Evolutionary conservation across 1,284 basidiomycete species (phyloP).

Genomic region (Somion occarium): DNA sequence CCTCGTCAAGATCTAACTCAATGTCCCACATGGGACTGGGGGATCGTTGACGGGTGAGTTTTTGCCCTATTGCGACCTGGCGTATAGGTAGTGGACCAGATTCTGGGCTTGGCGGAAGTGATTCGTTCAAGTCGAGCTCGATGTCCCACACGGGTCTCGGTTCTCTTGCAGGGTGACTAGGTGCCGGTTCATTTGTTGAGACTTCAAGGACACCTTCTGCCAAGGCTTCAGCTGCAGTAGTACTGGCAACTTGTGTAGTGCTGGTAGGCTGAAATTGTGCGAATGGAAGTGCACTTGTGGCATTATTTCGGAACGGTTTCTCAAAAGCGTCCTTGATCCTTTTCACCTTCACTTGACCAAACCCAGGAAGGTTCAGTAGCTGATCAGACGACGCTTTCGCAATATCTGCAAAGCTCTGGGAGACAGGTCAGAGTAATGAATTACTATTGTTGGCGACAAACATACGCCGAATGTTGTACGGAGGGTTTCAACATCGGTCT

Average conservation of each 20-base stretch:
- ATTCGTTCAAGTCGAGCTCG: conserved; percentile 31
- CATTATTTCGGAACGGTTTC: conserved; percentile 66
- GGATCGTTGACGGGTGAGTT: conserved; percentile 21
- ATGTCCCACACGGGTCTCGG: conserved; percentile 36
- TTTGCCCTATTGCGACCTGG: conserved; percentile 7
- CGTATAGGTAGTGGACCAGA: conserved; percentile 14
- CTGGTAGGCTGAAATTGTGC: not conserved
- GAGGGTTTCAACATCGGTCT: conserved; percentile 94
- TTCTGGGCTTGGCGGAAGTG: conserved; percentile 15
- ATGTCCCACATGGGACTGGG: conserved; percentile 57
- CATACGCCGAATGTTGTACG: conserved; percentile 89
- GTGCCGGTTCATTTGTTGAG: not conserved
- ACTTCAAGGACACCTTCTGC: not conserved
- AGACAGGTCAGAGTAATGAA: not conserved
- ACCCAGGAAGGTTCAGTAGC: conserved; percentile 83
- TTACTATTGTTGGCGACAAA: conserved; percentile 15
- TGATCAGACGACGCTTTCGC: conserved; percentile 70
- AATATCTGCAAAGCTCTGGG: conserved; percentile 83
- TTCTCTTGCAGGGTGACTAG: conserved; percentile 15
- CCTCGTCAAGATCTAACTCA: conserved; percentile 42
- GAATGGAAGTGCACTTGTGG: conserved; percentile 41
- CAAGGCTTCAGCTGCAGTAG: not conserved
- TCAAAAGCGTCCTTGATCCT: conserved; percentile 76
- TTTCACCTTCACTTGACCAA: conserved; percentile 93
- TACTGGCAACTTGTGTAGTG: not conserved